phyloP scores from a whole-genome alignment of 2,329 filamentous ascomycete species.

The Penicillium sp. region DNA sequence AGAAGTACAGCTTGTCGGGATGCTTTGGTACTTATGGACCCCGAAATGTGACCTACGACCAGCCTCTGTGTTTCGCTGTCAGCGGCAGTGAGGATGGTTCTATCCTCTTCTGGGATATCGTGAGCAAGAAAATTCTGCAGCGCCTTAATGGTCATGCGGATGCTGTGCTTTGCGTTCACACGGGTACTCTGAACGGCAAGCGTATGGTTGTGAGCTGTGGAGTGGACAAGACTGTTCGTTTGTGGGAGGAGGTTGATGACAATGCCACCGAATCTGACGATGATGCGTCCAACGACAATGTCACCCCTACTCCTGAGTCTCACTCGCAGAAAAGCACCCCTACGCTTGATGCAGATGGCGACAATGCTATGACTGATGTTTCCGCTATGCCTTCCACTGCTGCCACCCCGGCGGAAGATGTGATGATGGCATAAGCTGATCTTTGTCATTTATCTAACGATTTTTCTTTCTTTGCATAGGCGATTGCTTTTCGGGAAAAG shows the following conservation, averaged over 20 bases:
- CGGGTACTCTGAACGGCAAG: constrained; percentile 51
- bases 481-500: constrained; percentile 9
- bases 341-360: constrained; percentile 12
- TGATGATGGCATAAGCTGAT: constrained; percentile 10
- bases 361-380: constrained; percentile 20
- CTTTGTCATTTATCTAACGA: not conserved
- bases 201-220: constrained; percentile 60
- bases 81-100: constrained; percentile 85
- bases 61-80: constrained; percentile 59
- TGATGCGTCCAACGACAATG: not conserved
- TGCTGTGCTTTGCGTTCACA: constrained; percentile 59
- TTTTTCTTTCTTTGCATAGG: constrained; percentile 10
- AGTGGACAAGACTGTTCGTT: constrained; percentile 58
- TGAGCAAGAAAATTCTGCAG: constrained; percentile 79
- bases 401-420: constrained; percentile 19
- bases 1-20: constrained; percentile 78
- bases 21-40: constrained; percentile 70
- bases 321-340: not conserved
- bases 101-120: constrained; percentile 86
- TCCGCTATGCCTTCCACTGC: constrained; percentile 11
- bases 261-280: not conserved
- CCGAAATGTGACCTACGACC: constrained; percentile 34
- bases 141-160: constrained; percentile 56
- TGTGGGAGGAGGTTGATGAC: constrained; percentile 54
- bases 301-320: not conserved